Conservation (phyloP, 2,329 filamentous ascomycete species). For the Diplodia scrobiculata region DNA sequence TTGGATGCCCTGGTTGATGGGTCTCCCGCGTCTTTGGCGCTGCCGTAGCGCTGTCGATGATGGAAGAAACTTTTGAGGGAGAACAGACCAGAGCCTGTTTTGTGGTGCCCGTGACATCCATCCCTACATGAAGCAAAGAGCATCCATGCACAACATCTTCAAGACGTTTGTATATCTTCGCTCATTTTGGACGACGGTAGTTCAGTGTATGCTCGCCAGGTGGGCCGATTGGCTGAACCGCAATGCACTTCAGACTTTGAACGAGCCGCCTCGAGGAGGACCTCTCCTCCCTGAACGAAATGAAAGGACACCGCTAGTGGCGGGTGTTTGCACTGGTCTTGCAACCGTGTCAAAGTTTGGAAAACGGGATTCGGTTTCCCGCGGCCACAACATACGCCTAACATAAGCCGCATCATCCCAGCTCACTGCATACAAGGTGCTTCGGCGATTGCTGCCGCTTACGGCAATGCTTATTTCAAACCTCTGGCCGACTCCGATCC, state of each 20-base stretch:
- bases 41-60: slow-evolving; percentile 25
- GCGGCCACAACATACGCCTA: not conserved
- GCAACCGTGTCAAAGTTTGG: slow-evolving; percentile 16
- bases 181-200: not conserved
- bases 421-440: not conserved
- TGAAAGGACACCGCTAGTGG: not conserved
- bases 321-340: slow-evolving; percentile 11
- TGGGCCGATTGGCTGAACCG: not conserved
- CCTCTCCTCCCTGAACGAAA: not conserved
- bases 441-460: slow-evolving; percentile 15
- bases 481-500: not conserved
- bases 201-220: not conserved
- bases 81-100: slow-evolving; percentile 9
- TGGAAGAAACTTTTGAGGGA: not conserved
- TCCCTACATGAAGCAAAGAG: slow-evolving; percentile 15
- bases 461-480: slow-evolving; percentile 3
- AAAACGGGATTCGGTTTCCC: slow-evolving; percentile 25
- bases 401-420: slow-evolving; percentile 3
- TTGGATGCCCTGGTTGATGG: not conserved
- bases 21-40: slow-evolving; percentile 11
- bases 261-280: not conserved
- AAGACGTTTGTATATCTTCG: slow-evolving; percentile 7
- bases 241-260: not conserved
- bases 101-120: not conserved
- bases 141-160: slow-evolving; percentile 12